A percentile compares a stretch with the other conserved stretches of the same genome.
These are phyloP conservation scores for Cyclotella sp. DNA, from an alignment of 108 stramenopile genomes.

Conservation along the genomic window DNA sequence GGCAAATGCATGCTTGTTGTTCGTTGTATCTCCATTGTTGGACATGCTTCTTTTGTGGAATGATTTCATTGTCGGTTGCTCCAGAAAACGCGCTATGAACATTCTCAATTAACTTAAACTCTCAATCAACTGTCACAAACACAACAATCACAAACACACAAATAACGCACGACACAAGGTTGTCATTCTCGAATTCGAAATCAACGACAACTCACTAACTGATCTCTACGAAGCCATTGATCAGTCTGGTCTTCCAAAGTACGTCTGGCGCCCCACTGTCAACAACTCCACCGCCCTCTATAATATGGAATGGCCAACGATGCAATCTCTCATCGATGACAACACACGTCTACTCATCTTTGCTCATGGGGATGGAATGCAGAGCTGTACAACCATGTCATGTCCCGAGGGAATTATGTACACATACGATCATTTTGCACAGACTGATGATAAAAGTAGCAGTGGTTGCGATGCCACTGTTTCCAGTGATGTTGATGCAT, in stretches of 20 bases:
- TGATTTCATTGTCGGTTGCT: not conserved
- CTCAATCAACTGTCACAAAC: not conserved
- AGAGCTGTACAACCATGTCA: constrained; percentile 12
- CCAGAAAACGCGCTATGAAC: too few relatives aligned
- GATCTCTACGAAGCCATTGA: constrained; percentile 23
- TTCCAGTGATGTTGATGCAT: constrained; percentile 5
- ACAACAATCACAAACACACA: constrained; percentile 1
- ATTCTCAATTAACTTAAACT: too few relatives aligned
- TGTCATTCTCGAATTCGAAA: constrained; percentile 64
- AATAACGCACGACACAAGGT: constrained; percentile 37
- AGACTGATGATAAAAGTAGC: constrained; percentile 2
- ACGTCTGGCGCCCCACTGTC: constrained; percentile 14
- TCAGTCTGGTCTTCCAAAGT: constrained; percentile 24
- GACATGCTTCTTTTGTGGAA: not conserved
- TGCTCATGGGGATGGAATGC: constrained; percentile 32
- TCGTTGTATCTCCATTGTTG: too few relatives aligned
- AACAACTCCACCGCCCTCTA: not conserved
- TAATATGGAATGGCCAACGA: constrained; percentile 37
- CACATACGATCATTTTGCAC: constrained; percentile 29
- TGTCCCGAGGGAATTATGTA: constrained; percentile 41
- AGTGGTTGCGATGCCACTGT: constrained; percentile 13
- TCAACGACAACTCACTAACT: constrained; percentile 45
- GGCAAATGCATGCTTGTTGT: too few relatives aligned
- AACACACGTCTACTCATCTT: constrained; percentile 35
- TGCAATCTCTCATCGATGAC: constrained; percentile 35